These are phyloP conservation scores for Neoarthrinium moseri DNA, from an alignment of 2,329 filamentous ascomycete species.

Conservation along the genomic window DNA sequence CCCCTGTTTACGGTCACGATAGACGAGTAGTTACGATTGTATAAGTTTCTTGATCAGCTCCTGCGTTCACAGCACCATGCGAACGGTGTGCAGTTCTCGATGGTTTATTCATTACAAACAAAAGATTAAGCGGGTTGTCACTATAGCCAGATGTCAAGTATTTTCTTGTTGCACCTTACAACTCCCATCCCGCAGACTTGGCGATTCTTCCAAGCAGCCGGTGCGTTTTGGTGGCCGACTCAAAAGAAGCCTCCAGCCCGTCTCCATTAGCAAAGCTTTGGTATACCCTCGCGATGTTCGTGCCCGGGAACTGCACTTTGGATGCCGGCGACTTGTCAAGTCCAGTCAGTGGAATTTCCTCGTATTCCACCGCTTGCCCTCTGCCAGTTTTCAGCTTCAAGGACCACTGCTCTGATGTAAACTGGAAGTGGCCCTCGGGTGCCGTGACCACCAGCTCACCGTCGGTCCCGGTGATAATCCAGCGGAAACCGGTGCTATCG, in stretches of 20 bases:
- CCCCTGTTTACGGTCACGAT: no score
- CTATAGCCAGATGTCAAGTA: no score
- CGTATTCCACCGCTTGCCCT: slow-evolving; percentile 5
- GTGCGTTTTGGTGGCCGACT: slow-evolving; percentile 20
- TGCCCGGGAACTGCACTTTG: slow-evolving; percentile 10
- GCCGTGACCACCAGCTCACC: slow-evolving; percentile 30
- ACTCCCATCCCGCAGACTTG: slow-evolving; percentile 23
- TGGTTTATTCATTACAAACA: no score
- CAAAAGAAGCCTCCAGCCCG: slow-evolving; percentile 16
- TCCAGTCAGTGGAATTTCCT: slow-evolving; percentile 11
- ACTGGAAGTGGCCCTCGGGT: slow-evolving; percentile 18
- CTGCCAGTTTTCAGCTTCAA: slow-evolving; percentile 18
- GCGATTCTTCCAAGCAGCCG: slow-evolving; percentile 19
- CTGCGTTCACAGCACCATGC: no score
- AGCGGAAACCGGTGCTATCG: slow-evolving; percentile 24
- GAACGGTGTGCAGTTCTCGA: no score
- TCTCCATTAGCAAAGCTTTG: slow-evolving; percentile 20
- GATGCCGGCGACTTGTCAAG: slow-evolving; percentile 9
- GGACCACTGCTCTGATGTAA: slow-evolving; percentile 7
- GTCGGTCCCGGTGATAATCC: slow-evolving; percentile 35
- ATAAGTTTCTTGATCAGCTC: no score
- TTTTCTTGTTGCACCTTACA: no score
- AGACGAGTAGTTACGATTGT: no score
- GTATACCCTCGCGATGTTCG: slow-evolving; percentile 20
- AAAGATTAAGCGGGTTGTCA: no score